phyloP scores from a whole-genome alignment of 2,329 filamentous ascomycete genomes.

The Ceratocystis destructans region DNA sequence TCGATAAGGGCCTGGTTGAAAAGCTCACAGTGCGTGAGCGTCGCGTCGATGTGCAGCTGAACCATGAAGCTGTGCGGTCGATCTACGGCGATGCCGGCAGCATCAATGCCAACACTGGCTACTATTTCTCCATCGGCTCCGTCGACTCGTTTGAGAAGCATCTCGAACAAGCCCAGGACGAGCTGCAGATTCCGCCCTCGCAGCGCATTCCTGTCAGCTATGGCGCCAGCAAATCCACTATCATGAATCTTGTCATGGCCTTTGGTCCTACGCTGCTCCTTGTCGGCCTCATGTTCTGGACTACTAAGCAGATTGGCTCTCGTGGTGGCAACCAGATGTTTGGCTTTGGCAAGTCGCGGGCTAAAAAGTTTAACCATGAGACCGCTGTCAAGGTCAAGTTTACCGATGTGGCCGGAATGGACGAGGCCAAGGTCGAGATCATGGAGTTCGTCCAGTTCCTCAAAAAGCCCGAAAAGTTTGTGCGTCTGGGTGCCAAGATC shows the following conservation, averaged over 20 bases:
- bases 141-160: conserved; percentile 83
- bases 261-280: conserved; percentile 82
- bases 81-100: conserved; percentile 63
- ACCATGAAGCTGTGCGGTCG: conserved; percentile 56
- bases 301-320: conserved; percentile 60
- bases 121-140: conserved; percentile 92
- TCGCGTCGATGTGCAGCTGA: conserved; percentile 65
- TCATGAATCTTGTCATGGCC: conserved; percentile 53
- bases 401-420: conserved; percentile 89
- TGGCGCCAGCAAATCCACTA: conserved; percentile 53
- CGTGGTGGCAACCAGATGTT: conserved; percentile 70
- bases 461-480: conserved; percentile 82
- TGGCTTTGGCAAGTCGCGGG: conserved; percentile 87
- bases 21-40: conserved; percentile 68
- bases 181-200: conserved; percentile 70
- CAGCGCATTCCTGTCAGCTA: conserved; percentile 92
- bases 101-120: conserved; percentile 54
- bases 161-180: conserved; percentile 74
- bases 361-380: conserved; percentile 96
- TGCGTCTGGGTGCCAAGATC: conserved; percentile 92
- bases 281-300: conserved; percentile 68
- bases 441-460: conserved; percentile 99
- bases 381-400: conserved; percentile 95
- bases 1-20: conserved; percentile 91
- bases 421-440: conserved; percentile 94